Conservation (phyloP, 2,329 filamentous ascomycete genomes). For the Fusarium tjaetaba region DNA sequence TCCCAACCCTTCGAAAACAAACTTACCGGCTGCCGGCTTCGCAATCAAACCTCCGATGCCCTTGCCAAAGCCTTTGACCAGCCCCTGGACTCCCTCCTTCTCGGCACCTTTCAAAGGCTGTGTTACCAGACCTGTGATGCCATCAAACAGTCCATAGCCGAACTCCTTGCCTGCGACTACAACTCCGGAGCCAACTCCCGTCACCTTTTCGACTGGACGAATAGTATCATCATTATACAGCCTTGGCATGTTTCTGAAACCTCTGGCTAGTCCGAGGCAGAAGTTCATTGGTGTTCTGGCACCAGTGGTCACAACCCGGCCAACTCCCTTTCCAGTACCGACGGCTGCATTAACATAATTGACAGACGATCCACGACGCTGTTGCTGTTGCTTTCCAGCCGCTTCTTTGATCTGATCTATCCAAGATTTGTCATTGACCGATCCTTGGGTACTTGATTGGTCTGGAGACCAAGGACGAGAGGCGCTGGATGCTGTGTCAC, state of each 20-base stretch:
- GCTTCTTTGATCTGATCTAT: slow-evolving; percentile 32
- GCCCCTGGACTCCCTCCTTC: slow-evolving; percentile 63
- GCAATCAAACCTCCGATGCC: slow-evolving; percentile 83
- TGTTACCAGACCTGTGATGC: slow-evolving; percentile 81
- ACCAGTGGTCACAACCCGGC: slow-evolving; percentile 77
- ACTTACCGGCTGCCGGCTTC: slow-evolving; percentile 81
- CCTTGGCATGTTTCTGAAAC: slow-evolving; percentile 87
- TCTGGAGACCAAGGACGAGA: slow-evolving; percentile 24
- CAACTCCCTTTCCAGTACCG: slow-evolving; percentile 73
- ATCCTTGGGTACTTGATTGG: slow-evolving; percentile 18
- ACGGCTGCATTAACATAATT: slow-evolving; percentile 64
- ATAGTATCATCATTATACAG: slow-evolving; percentile 88
- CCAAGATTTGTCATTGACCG: slow-evolving; percentile 19
- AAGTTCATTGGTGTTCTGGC: slow-evolving; percentile 87
- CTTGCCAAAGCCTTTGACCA: slow-evolving; percentile 83
- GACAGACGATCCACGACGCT: slow-evolving; percentile 32
- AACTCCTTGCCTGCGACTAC: slow-evolving; percentile 83
- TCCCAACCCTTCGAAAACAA: background rate
- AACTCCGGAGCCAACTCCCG: slow-evolving; percentile 78
- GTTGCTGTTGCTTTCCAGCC: slow-evolving; percentile 9
- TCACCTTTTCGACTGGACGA: slow-evolving; percentile 81
- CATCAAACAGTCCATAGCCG: slow-evolving; percentile 81
- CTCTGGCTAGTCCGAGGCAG: slow-evolving; percentile 81
- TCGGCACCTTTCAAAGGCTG: slow-evolving; percentile 74
- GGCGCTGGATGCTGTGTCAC: slow-evolving; percentile 34